phyloP scores from a whole-genome alignment of 2,329 filamentous ascomycete genomes.

The Bisporella sp. region DNA sequence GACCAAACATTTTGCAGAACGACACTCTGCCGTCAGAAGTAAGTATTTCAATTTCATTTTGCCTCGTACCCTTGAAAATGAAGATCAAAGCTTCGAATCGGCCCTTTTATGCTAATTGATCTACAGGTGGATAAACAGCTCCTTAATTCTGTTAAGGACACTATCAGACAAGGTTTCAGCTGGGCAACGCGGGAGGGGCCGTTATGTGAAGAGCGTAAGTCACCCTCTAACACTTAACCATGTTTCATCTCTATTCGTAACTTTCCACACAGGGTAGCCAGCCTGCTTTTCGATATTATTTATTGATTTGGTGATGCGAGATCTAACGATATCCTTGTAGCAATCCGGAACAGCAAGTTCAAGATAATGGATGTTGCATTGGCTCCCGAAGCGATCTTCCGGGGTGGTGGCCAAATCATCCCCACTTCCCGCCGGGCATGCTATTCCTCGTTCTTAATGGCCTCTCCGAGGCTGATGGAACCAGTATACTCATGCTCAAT shows the following conservation, averaged over 20 bases:
- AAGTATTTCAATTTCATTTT: conserved; percentile 27
- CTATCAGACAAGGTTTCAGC: conserved; percentile 90
- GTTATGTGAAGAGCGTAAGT: conserved; percentile 92
- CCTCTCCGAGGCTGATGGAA: conserved; percentile 92
- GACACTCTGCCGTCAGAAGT: conserved; percentile 88
- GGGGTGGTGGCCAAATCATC: conserved; percentile 95
- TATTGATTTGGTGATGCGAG: too few species aligned
- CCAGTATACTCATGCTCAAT: conserved; percentile 90
- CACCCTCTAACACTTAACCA: conserved; percentile 5
- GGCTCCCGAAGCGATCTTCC: conserved; percentile 84
- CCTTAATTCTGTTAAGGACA: conserved; percentile 80
- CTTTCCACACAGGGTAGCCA: conserved; percentile 1
- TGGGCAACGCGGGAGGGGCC: conserved; percentile 96
- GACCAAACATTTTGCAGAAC: conserved; percentile 93
- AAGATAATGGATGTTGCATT: conserved; percentile 86
- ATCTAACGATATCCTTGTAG: conserved; percentile 34
- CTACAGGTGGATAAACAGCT: conserved; percentile 80
- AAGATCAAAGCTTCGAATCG: conserved; percentile 8
- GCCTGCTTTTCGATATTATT: conserved; percentile 7
- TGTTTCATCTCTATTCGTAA: conserved; percentile 3
- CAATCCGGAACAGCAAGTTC: conserved; percentile 97
- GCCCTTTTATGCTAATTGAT: conserved; percentile 22
- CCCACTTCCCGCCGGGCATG: conserved; percentile 87
- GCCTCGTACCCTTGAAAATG: background rate
- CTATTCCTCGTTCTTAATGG: conserved; percentile 96